These are phyloP conservation scores for Penicillium rolfsii DNA, from an alignment of 2,329 filamentous ascomycete species.

Conservation along the genomic window DNA sequence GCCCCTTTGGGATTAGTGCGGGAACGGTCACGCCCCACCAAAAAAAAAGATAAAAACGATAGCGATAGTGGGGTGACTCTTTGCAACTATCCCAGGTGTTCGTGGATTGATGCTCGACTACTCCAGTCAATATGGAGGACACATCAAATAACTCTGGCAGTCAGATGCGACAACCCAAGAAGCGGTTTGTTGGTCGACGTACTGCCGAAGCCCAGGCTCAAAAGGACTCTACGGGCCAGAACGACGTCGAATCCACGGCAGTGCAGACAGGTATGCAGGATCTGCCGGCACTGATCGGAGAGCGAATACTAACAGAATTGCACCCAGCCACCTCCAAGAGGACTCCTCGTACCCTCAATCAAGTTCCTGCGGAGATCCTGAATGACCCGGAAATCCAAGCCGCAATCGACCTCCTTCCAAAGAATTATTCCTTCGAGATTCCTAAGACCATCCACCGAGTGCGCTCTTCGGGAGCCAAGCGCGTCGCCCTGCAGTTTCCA, in stretches of 20 bases:
- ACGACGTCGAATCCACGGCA: constrained; percentile 65
- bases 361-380: constrained; percentile 84
- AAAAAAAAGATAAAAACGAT: constrained; percentile 21
- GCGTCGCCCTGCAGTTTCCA: constrained; percentile 93
- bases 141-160: constrained; percentile 16
- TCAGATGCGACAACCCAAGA: constrained; percentile 72
- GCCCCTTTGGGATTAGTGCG: constrained; percentile 22
- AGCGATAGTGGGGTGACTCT: constrained; percentile 22
- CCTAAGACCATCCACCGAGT: constrained; percentile 97
- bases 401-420: constrained; percentile 81
- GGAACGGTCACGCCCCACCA: constrained; percentile 18
- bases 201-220: constrained; percentile 61
- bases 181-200: constrained; percentile 85
- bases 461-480: constrained; percentile 74
- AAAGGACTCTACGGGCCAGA: constrained; percentile 62
- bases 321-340: constrained; percentile 69
- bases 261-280: constrained; percentile 43
- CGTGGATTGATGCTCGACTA: background rate
- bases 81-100: background rate
- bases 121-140: constrained; percentile 27
- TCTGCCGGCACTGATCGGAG: background rate
- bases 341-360: constrained; percentile 80
- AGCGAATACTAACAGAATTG: constrained; percentile 21
- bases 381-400: constrained; percentile 83
- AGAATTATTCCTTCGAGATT: constrained; percentile 99